Evolutionary conservation across 164 flowering plant genomes (phyloP).

Genomic region (Paratinospora sagittata): DNA sequence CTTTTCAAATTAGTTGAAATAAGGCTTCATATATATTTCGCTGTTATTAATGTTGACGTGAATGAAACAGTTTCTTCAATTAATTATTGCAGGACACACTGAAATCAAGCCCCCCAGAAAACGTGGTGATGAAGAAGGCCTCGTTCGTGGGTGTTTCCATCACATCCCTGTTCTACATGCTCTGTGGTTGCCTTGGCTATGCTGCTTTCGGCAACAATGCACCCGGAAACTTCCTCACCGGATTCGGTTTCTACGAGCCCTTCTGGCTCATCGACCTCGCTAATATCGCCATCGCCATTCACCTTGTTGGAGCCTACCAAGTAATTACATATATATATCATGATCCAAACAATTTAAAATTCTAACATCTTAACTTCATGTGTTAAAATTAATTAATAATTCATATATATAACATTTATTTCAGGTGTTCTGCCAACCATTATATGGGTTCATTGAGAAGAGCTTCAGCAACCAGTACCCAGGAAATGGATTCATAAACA

Average conservation of each 20-base stretch:
- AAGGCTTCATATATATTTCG: too few species aligned
- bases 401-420: neutral
- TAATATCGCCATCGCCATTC: constrained; percentile 50
- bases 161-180: constrained; percentile 55
- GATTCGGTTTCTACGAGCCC: constrained; percentile 80
- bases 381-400: too few species aligned
- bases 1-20: too few species aligned
- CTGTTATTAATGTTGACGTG: too few species aligned
- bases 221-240: constrained; percentile 76
- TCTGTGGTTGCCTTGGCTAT: constrained; percentile 62
- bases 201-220: constrained; percentile 79
- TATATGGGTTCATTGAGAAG: constrained; percentile 53
- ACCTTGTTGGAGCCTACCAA: constrained; percentile 79
- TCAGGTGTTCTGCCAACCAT: constrained; percentile 75
- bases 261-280: constrained; percentile 74
- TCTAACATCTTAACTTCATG: too few species aligned
- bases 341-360: too few species aligned
- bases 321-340: too few species aligned
- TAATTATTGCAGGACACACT: constrained; percentile 44
- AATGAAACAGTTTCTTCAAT: too few species aligned
- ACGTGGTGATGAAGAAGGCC: constrained; percentile 59
- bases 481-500: constrained; percentile 45
- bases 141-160: constrained; percentile 26
- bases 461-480: constrained; percentile 42
- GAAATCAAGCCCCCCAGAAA: constrained; percentile 56